phyloP scores from a whole-genome alignment of 2,329 filamentous ascomycete genomes.

The Pochonia chlamydosporia region DNA sequence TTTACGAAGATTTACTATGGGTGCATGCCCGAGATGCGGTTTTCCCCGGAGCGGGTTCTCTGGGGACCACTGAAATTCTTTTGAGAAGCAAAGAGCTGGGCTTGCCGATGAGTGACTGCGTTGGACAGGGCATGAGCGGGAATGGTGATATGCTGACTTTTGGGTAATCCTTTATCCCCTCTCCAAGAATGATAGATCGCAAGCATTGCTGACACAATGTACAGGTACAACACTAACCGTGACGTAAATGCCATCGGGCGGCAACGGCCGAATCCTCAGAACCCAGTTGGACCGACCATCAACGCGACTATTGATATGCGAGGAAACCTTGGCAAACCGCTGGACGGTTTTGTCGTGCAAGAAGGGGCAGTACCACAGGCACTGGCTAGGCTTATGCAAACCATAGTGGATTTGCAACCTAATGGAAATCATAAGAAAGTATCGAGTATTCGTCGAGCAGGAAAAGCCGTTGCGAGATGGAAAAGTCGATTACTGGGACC shows the following conservation, averaged over 20 bases:
- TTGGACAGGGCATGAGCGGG: conserved; percentile 57
- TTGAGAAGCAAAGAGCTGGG: conserved; percentile 55
- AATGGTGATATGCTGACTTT: conserved; percentile 63
- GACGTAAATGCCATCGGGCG: conserved; percentile 50
- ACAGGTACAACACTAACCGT: conserved; percentile 52
- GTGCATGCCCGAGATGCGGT: conserved; percentile 59
- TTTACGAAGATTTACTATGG: conserved; percentile 59
- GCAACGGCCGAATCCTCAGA: conserved; percentile 40
- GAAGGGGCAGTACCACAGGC: conserved; percentile 57
- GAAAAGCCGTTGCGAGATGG: conserved; percentile 17
- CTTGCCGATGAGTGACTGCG: conserved; percentile 47
- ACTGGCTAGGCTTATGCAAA: conserved; percentile 49
- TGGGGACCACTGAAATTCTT: conserved; percentile 62
- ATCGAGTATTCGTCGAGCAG: conserved; percentile 1
- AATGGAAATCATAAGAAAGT: conserved; percentile 28
- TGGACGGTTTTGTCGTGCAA: conserved; percentile 59
- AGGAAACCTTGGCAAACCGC: conserved; percentile 39
- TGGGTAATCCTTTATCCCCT: conserved; percentile 30
- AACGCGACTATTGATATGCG: conserved; percentile 57
- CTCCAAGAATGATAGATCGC: too few species aligned
- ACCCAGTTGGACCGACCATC: conserved; percentile 56
- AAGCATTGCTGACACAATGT: neutral
- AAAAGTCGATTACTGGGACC: conserved; percentile 52
- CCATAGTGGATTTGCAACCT: conserved; percentile 42
- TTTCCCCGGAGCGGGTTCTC: conserved; percentile 59